These are phyloP conservation scores for Cladophialophora exuberans DNA, from an alignment of 2,329 filamentous ascomycete species.

Conservation along the genomic window DNA sequence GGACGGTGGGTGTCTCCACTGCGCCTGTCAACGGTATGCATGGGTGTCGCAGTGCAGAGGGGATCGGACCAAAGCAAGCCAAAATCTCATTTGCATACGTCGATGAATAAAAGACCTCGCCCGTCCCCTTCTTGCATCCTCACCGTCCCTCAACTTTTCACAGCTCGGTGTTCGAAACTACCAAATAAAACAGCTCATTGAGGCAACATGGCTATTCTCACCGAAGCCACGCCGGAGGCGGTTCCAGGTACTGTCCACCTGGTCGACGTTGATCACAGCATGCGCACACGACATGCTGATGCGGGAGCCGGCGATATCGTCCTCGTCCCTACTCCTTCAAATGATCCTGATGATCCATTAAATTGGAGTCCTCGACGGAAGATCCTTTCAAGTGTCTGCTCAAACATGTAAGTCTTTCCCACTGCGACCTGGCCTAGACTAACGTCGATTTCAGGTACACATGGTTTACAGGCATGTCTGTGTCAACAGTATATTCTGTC, in stretches of 20 bases:
- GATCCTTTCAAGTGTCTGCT: conserved; percentile 38
- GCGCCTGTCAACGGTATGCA: background rate
- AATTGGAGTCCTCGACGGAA: conserved; percentile 43
- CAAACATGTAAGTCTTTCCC: conserved; percentile 38
- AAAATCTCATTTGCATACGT: background rate
- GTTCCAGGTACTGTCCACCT: conserved; percentile 43
- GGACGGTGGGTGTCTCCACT: conserved; percentile 1
- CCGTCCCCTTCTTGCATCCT: background rate
- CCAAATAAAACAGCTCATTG: background rate
- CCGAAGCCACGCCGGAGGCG: conserved; percentile 21
- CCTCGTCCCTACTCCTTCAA: conserved; percentile 41
- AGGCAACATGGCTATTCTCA: conserved; percentile 4
- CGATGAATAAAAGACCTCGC: background rate
- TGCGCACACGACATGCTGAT: conserved; percentile 27
- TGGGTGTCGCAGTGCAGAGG: background rate
- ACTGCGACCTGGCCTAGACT: background rate
- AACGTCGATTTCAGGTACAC: conserved; percentile 38
- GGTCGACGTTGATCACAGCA: conserved; percentile 39
- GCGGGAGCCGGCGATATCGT: conserved; percentile 37
- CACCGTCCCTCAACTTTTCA: background rate
- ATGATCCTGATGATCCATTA: conserved; percentile 46
- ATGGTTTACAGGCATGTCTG: conserved; percentile 38
- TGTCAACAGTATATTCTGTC: conserved; percentile 39
- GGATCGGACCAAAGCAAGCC: background rate
- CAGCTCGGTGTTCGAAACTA: too few relatives aligned